These are phyloP conservation scores for Melanogaster broomeanus DNA, from an alignment of 768 basidiomycete species.

Conservation along the genomic window DNA sequence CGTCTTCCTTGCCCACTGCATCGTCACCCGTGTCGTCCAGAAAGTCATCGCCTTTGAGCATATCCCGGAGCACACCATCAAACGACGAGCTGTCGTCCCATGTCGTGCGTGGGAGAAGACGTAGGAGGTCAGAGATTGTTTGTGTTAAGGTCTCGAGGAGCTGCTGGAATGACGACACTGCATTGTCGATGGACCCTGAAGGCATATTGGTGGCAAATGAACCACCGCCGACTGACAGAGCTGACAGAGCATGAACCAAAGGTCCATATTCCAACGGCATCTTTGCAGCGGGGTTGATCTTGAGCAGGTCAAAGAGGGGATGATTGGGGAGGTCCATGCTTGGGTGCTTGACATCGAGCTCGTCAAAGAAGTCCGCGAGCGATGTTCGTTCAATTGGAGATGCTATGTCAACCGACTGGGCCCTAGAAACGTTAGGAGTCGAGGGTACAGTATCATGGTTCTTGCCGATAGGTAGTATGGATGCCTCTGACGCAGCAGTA, in stretches of 20 bases:
- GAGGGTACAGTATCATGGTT: slow-evolving; percentile 39
- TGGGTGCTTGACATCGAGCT: slow-evolving; percentile 63
- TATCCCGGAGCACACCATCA: slow-evolving; percentile 81
- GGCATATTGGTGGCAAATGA: slow-evolving; percentile 80
- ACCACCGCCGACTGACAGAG: slow-evolving; percentile 81
- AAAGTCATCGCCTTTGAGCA: slow-evolving; percentile 88
- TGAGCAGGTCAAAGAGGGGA: slow-evolving; percentile 72
- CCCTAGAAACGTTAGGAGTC: slow-evolving; percentile 57
- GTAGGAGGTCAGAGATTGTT: slow-evolving; percentile 84
- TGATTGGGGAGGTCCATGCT: slow-evolving; percentile 67
- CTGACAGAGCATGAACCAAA: slow-evolving; percentile 82
- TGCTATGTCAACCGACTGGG: slow-evolving; percentile 57
- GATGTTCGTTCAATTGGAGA: slow-evolving; percentile 49
- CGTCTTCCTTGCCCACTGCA: slow-evolving; percentile 68
- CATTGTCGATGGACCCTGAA: slow-evolving; percentile 86
- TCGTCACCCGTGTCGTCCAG: slow-evolving; percentile 75
- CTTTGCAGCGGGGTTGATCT: slow-evolving; percentile 73
- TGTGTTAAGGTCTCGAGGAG: slow-evolving; percentile 86
- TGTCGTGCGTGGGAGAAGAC: slow-evolving; percentile 82
- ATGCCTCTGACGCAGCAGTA: slow-evolving; percentile 49
- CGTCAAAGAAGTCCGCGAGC: slow-evolving; percentile 64
- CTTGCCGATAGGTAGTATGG: slow-evolving; percentile 37
- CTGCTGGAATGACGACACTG: slow-evolving; percentile 88
- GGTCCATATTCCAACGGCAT: slow-evolving; percentile 86
- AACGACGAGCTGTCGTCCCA: slow-evolving; percentile 92